Evolutionary conservation across 805 yeast genomes (phyloP).

Genomic region (Wickerhamomyces alni): DNA sequence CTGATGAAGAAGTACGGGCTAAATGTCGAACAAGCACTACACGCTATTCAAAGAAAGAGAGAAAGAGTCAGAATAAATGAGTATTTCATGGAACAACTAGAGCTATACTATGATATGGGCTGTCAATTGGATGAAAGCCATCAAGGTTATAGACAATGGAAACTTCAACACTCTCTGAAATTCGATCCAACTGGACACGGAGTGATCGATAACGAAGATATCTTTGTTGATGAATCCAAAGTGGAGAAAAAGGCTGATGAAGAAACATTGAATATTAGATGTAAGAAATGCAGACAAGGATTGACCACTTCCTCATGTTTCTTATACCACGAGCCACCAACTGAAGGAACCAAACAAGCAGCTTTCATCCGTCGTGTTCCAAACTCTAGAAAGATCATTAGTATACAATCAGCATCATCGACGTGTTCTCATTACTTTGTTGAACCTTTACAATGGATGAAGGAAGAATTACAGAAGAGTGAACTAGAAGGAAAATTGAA

Average conservation of each 20-base stretch:
- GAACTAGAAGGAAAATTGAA: slow-evolving; percentile 80
- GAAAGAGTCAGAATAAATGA: slow-evolving; percentile 62
- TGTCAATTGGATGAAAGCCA: slow-evolving; percentile 26
- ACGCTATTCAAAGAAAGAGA: slow-evolving; percentile 67
- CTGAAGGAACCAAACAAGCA: slow-evolving; percentile 55
- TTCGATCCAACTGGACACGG: slow-evolving; percentile 36
- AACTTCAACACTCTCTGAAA: slow-evolving; percentile 29
- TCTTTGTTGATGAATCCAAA: slow-evolving; percentile 24
- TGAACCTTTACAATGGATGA: slow-evolving; percentile 94
- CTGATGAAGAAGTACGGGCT: slow-evolving; percentile 74
- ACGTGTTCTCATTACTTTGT: slow-evolving; percentile 80
- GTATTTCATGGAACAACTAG: slow-evolving; percentile 67
- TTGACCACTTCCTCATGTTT: slow-evolving; percentile 61
- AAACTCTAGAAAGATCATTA: slow-evolving; percentile 53
- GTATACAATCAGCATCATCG: slow-evolving; percentile 48
- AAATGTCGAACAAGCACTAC: slow-evolving; percentile 53
- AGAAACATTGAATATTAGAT: slow-evolving; percentile 44
- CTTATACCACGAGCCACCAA: slow-evolving; percentile 63
- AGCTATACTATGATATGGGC: slow-evolving; percentile 47
- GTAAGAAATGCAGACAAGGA: slow-evolving; percentile 74
- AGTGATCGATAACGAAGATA: slow-evolving; percentile 24
- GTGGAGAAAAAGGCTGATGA: slow-evolving; percentile 23
- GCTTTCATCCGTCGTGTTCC: slow-evolving; percentile 61
- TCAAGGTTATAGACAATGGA: slow-evolving; percentile 38
- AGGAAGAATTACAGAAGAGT: slow-evolving; percentile 62